phyloP scores from a whole-genome alignment of 1,284 basidiomycete species.

The Serendipita sp. region DNA sequence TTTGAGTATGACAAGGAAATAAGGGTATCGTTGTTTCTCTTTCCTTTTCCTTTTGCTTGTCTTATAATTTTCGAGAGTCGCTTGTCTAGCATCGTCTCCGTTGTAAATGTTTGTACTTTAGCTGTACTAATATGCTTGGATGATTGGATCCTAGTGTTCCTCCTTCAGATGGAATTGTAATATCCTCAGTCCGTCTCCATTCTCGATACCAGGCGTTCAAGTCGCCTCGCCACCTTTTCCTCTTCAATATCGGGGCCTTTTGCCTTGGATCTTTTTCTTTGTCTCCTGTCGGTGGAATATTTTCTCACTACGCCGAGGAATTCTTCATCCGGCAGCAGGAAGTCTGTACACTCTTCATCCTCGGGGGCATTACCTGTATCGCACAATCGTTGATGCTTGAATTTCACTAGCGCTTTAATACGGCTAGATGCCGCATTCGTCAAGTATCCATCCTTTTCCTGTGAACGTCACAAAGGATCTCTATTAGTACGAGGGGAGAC shows the following conservation, averaged over 20 bases:
- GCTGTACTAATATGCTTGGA: neutral
- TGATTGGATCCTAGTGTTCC: neutral
- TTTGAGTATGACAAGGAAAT: constrained; percentile 1
- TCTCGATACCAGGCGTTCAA: neutral
- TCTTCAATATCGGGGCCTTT: constrained; percentile 66
- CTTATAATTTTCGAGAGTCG: no score
- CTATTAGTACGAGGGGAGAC: neutral
- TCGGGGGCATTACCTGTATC: constrained; percentile 49
- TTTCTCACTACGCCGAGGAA: constrained; percentile 19
- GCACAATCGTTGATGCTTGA: constrained; percentile 75
- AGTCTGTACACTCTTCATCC: constrained; percentile 53
- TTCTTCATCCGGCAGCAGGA: constrained; percentile 33
- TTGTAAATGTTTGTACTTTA: no score
- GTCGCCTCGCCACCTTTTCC: constrained; percentile 43
- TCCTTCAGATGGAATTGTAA: neutral
- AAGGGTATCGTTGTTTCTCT: neutral
- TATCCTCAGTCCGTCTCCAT: neutral
- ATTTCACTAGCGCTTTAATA: constrained; percentile 72
- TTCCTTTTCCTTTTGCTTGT: neutral
- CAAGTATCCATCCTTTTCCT: constrained; percentile 83
- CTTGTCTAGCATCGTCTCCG: no score
- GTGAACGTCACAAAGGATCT: constrained; percentile 3
- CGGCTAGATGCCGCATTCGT: constrained; percentile 56
- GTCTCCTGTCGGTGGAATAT: constrained; percentile 27
- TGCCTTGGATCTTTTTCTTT: constrained; percentile 69